phyloP scores from a whole-genome alignment of 805 yeast species.

The Clavispora carvajalis region DNA sequence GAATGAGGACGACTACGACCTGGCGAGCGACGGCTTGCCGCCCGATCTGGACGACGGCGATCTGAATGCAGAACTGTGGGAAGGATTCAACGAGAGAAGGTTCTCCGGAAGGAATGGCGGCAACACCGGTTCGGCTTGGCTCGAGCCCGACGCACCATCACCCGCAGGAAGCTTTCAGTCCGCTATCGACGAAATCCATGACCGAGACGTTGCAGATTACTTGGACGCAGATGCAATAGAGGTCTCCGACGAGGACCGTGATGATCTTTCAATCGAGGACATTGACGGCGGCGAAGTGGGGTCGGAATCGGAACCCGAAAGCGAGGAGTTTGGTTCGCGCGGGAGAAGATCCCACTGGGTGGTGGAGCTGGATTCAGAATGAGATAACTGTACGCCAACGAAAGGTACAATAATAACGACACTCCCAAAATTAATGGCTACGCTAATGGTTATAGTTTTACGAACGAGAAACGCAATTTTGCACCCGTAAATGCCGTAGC shows the following conservation, averaged over 20 bases:
- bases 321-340: background rate
- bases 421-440: background rate
- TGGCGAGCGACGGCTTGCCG: conserved; percentile 12
- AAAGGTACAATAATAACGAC: too few relatives aligned
- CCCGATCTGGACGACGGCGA: background rate
- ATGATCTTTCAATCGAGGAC: background rate
- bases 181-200: conserved; percentile 8
- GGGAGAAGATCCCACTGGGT: background rate
- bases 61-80: conserved; percentile 6
- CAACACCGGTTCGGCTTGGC: background rate
- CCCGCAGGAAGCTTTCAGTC: conserved; percentile 1
- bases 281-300: background rate
- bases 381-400: too few relatives aligned
- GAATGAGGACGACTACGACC: conserved; percentile 13
- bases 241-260: background rate
- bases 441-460: background rate
- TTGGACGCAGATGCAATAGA: conserved; percentile 2
- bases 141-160: background rate
- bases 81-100: conserved; percentile 3
- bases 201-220: conserved; percentile 8
- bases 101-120: background rate
- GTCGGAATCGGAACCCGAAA: background rate
- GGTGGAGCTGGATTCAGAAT: conserved; percentile 12
- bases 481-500: too few relatives aligned
- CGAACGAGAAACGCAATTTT: background rate